Base-by-base conservation (phyloP, 345 rosid genomes). In the Dipteronia dyeriana region DNA sequence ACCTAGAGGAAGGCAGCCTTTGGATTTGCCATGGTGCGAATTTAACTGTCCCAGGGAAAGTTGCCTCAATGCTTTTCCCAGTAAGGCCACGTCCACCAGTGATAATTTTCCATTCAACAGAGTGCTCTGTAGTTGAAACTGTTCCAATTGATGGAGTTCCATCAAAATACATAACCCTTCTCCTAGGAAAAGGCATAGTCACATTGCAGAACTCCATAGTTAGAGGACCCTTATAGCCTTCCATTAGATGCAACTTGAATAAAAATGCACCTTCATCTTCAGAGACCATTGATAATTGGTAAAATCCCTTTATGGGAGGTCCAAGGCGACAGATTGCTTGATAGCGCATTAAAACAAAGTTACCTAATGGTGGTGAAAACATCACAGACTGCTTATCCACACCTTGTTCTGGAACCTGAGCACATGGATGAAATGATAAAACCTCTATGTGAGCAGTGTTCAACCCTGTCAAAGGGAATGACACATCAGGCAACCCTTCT, bases 251-350 rank as follows among this genome's bases (percentile, higher is more conserved):
- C 84, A 96, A 81, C 86, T 90, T 94, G 82, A 92, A 94, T 71
- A 96, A 87, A 80, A 96, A 94, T 47, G 99, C 99, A 72, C 98
- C 98, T 84, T 96, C 95, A 73, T 94, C 95, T 82, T 96, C 99
- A 60, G 93, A 94, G 63, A 96, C 95, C 99, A 96, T 93, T 23
- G 99, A 96, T 71, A 96, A 84, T 79, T 96, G 99, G 83, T 96
- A 96, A 75, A 96, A 96, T 60, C 92, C 98, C 79, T 90, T 90
- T 72, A 96, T 75, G n/a, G 97, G 98, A 74, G 98, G 97, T 80
- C 96, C 89, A 75, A 91, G 84, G 49, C 86, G 76, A 76, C 95
- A 94, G 68, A 74, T 76, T 54, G 97, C 98, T 79, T 90, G 97
- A 86, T 96, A 96, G 39, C 79, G 92, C 86, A 89, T 88, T 84